These are phyloP conservation scores for Eucalyptus melliodora DNA, from an alignment of 345 rosid genomes.

Conservation along the genomic window DNA sequence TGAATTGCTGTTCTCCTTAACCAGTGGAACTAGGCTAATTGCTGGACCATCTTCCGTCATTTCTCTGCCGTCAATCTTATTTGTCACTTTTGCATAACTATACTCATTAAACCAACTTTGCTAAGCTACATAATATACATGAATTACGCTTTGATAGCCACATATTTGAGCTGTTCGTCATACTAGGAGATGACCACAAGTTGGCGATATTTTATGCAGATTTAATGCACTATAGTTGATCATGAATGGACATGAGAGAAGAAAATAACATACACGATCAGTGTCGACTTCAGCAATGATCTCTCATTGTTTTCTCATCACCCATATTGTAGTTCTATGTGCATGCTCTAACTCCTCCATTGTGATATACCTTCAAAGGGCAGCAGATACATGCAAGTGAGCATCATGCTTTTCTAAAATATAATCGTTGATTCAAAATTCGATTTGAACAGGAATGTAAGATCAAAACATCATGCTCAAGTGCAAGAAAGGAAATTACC, in stretches of 20 bases:
- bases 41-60: background rate
- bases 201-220: background rate
- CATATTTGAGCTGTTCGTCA: background rate
- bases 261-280: conserved; percentile 39
- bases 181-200: background rate
- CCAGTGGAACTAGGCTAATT: background rate
- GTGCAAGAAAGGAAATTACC: conserved; percentile 26
- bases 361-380: conserved; percentile 61
- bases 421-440: background rate
- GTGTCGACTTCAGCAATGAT: conserved; percentile 93
- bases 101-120: background rate
- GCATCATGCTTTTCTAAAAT: background rate
- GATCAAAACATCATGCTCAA: background rate
- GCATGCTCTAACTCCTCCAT: conserved; percentile 91
- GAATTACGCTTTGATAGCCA: background rate
- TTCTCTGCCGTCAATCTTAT: background rate
- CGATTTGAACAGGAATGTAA: background rate
- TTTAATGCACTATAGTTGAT: background rate
- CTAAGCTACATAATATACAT: background rate
- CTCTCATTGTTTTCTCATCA: conserved; percentile 86
- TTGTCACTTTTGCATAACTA: background rate
- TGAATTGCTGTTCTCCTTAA: background rate
- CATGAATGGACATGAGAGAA: background rate
- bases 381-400: background rate
- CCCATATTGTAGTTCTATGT: conserved; percentile 84